Percentiles rank a stretch among this genome's conserved stretches.
Evolutionary conservation across 164 flowering plant genomes (phyloP).

Genomic region (Vitis rotundifolia): DNA sequence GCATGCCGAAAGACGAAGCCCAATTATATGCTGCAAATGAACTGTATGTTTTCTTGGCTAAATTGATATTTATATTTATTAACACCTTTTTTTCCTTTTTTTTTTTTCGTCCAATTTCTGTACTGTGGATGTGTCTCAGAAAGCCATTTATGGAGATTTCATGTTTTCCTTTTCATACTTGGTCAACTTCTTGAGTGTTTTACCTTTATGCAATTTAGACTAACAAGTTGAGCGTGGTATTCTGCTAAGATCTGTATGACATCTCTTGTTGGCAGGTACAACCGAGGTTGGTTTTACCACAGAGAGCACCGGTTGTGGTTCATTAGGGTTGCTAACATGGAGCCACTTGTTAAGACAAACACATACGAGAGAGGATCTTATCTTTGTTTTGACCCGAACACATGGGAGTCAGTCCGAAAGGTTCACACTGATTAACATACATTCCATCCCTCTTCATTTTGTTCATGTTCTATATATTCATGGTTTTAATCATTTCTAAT

Average conservation of each 20-base stretch:
- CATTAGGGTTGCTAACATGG: constrained; percentile 45
- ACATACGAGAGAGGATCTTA: constrained; percentile 69
- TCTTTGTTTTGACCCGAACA: constrained; percentile 64
- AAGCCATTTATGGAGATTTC: not conserved
- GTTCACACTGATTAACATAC: constrained; percentile 20
- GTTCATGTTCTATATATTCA: not conserved
- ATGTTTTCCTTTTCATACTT: not conserved
- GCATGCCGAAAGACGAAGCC: constrained; percentile 99
- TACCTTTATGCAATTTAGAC: not conserved
- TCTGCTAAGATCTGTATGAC: not conserved
- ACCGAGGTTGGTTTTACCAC: constrained; percentile 74
- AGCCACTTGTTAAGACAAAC: constrained; percentile 55
- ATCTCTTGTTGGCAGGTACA: constrained; percentile 37
- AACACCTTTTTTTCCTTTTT: not conserved
- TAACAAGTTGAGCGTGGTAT: not conserved
- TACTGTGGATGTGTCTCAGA: not conserved
- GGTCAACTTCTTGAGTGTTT: no score
- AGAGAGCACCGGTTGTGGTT: constrained; percentile 62
- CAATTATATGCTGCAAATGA: constrained; percentile 92
- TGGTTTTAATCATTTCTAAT: not conserved
- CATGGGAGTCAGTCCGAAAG: constrained; percentile 65
- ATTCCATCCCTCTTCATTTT: not conserved
- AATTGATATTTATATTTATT: no score
- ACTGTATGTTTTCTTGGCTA: constrained; percentile 53
- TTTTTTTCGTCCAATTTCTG: not conserved